These are phyloP conservation scores for Globisporangium viniferum DNA, from an alignment of 352 stramenopile species.

Conservation along the genomic window DNA sequence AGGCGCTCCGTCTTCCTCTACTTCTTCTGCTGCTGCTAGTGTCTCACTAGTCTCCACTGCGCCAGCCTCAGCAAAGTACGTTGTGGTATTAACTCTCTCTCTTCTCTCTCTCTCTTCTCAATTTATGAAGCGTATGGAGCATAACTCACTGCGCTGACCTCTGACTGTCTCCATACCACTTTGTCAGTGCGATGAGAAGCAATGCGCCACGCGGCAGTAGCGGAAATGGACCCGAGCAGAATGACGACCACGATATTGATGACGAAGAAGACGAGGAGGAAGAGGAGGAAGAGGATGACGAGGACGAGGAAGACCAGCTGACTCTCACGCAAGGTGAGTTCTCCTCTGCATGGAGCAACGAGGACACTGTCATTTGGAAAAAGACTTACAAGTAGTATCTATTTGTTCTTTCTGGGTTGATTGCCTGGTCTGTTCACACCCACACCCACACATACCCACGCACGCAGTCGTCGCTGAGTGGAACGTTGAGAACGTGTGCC, in stretches of 20 bases:
- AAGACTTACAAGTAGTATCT: background rate
- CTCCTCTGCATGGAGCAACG: background rate
- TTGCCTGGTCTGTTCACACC: background rate
- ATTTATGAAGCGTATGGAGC: background rate
- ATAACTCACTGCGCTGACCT: background rate
- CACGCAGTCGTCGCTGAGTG: slow-evolving; percentile 62
- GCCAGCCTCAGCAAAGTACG: background rate
- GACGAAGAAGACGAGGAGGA: slow-evolving; percentile 30
- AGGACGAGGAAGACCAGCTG: slow-evolving; percentile 46
- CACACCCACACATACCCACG: too few species aligned
- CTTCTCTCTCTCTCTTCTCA: background rate
- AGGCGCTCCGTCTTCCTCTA: background rate
- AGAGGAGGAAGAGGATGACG: slow-evolving; percentile 42
- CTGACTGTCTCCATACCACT: background rate
- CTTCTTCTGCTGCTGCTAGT: background rate
- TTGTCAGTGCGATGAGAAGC: background rate
- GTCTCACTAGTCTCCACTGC: slow-evolving; percentile 2
- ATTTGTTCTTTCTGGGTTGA: background rate
- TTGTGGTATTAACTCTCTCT: background rate
- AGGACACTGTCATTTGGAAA: background rate
- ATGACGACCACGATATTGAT: slow-evolving; percentile 18
- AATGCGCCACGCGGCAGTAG: background rate
- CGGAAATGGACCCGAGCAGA: slow-evolving; percentile 11
- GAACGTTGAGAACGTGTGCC: slow-evolving; percentile 79
- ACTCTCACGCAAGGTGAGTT: slow-evolving; percentile 58